A percentile compares a stretch with the other conserved stretches of the same genome.
Evolutionary conservation across 352 stramenopile genomes (phyloP).

Genomic region (Phytophthora vignae): DNA sequence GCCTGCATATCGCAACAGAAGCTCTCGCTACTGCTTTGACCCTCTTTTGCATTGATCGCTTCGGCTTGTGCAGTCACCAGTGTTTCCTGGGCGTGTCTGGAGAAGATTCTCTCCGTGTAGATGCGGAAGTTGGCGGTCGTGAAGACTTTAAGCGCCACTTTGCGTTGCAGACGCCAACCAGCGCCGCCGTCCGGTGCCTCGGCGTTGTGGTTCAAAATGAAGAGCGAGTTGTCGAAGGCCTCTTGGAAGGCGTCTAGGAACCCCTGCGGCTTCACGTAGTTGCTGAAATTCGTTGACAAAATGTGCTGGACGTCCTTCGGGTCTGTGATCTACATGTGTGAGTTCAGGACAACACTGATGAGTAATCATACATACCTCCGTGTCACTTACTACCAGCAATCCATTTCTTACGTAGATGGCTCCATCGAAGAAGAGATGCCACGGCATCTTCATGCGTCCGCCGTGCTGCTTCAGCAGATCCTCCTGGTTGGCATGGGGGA

Average conservation of each 20-base stretch:
- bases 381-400: not conserved
- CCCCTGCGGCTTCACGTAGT: constrained; percentile 79
- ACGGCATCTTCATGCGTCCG: constrained; percentile 70
- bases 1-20: constrained; percentile 65
- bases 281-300: constrained; percentile 65
- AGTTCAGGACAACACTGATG: not conserved
- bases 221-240: constrained; percentile 78
- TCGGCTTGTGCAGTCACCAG: constrained; percentile 18
- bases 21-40: constrained; percentile 1
- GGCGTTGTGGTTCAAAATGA: constrained; percentile 75
- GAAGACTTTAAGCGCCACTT: constrained; percentile 90
- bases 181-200: constrained; percentile 57
- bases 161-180: constrained; percentile 80
- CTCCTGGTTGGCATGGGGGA: constrained; percentile 29
- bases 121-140: constrained; percentile 66
- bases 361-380: not conserved
- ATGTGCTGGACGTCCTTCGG: constrained; percentile 76
- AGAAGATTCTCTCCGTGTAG: constrained; percentile 59
- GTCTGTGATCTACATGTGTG: constrained; percentile 47
- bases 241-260: constrained; percentile 75
- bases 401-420: constrained; percentile 53
- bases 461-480: constrained; percentile 50
- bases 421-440: constrained; percentile 73
- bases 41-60: constrained; percentile 6
- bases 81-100: constrained; percentile 44